phyloP scores from a whole-genome alignment of 2,329 filamentous ascomycete genomes.

The Colletotrichum acutatum region DNA sequence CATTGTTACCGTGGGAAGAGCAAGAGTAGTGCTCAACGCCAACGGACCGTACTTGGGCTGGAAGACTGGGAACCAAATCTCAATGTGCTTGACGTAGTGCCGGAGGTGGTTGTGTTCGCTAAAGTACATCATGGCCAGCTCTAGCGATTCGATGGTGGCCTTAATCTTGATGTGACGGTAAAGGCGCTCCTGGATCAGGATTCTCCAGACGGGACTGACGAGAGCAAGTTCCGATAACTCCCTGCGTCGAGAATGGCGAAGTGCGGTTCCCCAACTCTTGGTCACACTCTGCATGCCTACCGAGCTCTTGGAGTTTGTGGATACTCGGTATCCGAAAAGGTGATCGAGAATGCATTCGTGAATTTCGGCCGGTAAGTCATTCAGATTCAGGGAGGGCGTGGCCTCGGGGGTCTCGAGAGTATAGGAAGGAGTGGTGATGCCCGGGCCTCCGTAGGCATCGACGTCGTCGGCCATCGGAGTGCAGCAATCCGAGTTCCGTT shows the following conservation, averaged over 20 bases:
- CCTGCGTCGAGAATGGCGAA: slow-evolving; percentile 74
- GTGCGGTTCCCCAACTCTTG: slow-evolving; percentile 71
- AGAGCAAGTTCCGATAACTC: slow-evolving; percentile 75
- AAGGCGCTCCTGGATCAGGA: slow-evolving; percentile 75
- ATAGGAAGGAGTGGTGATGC: slow-evolving; percentile 39
- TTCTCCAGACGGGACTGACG: slow-evolving; percentile 71
- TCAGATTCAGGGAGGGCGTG: slow-evolving; percentile 46
- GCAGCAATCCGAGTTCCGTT: slow-evolving; percentile 54
- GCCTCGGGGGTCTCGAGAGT: slow-evolving; percentile 32
- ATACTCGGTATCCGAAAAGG: slow-evolving; percentile 75
- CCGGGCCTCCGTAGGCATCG: slow-evolving; percentile 41
- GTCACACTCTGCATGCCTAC: slow-evolving; percentile 64
- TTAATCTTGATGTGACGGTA: slow-evolving; percentile 83
- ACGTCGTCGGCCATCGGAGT: slow-evolving; percentile 43
- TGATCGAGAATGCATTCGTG: slow-evolving; percentile 79
- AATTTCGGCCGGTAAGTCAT: slow-evolving; percentile 74
- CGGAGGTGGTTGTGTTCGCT: slow-evolving; percentile 67
- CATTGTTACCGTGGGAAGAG: slow-evolving; percentile 63
- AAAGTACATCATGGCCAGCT: slow-evolving; percentile 71
- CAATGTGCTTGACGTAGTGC: slow-evolving; percentile 75
- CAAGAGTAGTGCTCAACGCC: slow-evolving; percentile 54
- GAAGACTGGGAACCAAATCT: slow-evolving; percentile 83
- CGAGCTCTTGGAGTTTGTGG: slow-evolving; percentile 67
- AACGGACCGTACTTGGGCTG: slow-evolving; percentile 63
- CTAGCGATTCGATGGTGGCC: slow-evolving; percentile 72